Conservation (phyloP, 352 stramenopile genomes). For the Detonula confervacea region DNA sequence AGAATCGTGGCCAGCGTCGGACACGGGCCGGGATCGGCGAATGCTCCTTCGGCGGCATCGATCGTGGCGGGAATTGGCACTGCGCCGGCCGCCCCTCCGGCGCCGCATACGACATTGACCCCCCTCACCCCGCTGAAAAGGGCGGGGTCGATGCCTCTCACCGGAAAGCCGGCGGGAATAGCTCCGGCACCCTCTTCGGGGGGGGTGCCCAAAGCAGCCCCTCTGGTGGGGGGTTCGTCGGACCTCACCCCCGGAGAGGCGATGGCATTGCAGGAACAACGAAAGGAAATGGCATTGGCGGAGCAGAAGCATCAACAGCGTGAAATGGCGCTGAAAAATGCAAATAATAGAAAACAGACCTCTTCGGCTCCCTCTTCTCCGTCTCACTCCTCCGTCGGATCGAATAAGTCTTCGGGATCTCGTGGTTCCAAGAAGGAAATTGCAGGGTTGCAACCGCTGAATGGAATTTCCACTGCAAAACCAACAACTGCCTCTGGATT, state of each 20-base stretch:
- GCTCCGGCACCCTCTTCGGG: neutral
- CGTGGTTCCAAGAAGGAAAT: neutral
- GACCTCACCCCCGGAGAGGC: constrained; percentile 60
- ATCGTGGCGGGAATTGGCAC: constrained; percentile 77
- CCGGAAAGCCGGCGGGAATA: neutral
- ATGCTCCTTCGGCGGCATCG: constrained; percentile 52
- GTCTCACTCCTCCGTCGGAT: constrained; percentile 48
- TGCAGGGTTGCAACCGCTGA: neutral
- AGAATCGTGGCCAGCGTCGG: neutral
- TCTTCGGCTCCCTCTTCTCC: constrained; percentile 26
- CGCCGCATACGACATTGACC: constrained; percentile 77
- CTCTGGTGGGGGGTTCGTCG: constrained; percentile 31
- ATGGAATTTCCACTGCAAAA: constrained; percentile 18
- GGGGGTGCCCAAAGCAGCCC: constrained; percentile 7
- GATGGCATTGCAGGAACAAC: constrained; percentile 50
- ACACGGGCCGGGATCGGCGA: constrained; percentile 4
- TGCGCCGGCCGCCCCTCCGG: constrained; percentile 34
- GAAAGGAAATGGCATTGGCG: constrained; percentile 37
- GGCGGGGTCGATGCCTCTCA: constrained; percentile 23
- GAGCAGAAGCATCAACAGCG: constrained; percentile 44
- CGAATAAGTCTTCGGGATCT: constrained; percentile 6
- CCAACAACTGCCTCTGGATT: neutral
- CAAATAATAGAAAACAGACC: constrained; percentile 6
- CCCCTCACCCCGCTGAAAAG: constrained; percentile 82
- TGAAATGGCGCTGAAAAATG: constrained; percentile 37